Percentiles rank a stretch among this genome's conserved stretches.
Conservation (phyloP, 1,284 basidiomycete species). For the Grifola frondosa region DNA sequence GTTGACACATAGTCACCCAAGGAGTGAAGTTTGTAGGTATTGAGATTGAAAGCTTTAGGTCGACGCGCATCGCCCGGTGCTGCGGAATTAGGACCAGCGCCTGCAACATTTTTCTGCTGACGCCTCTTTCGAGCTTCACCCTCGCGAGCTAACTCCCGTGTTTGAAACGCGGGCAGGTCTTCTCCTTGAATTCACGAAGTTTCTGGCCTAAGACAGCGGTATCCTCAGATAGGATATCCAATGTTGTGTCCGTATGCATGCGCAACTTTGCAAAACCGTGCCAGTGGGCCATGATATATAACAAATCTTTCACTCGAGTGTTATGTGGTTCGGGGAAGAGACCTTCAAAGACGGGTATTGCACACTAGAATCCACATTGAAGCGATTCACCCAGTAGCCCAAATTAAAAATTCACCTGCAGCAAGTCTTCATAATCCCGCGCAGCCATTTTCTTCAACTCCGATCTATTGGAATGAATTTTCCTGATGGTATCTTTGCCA, state of each 20-base stretch:
- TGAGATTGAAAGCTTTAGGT: constrained; percentile 14
- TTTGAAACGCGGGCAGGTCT: constrained; percentile 18
- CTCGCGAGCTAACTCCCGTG: constrained; percentile 19
- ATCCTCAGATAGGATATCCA: constrained; percentile 13
- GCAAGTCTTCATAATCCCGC: constrained; percentile 29
- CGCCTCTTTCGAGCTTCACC: constrained; percentile 5
- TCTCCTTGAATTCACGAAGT: constrained; percentile 17
- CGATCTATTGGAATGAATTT: constrained; percentile 16
- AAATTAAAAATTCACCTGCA: constrained; percentile 22
- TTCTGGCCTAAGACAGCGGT: constrained; percentile 20
- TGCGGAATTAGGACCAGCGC: too few species aligned
- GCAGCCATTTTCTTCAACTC: constrained; percentile 27
- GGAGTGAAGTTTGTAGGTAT: constrained; percentile 25
- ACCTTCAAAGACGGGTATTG: constrained; percentile 31
- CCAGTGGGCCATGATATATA: constrained; percentile 26
- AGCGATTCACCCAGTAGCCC: too few species aligned
- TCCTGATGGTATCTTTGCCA: constrained; percentile 2
- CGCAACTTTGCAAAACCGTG: constrained; percentile 32
- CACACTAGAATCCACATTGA: constrained; percentile 18
- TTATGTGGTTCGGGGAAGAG: constrained; percentile 25
- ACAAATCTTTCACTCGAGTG: constrained; percentile 16
- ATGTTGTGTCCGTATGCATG: constrained; percentile 27
- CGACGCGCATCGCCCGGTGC: too few species aligned
- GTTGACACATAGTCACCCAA: constrained; percentile 22
- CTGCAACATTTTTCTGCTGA: too few species aligned